Conservation (phyloP, 2,329 filamentous ascomycete genomes). For the Podosphaera xanthii region DNA sequence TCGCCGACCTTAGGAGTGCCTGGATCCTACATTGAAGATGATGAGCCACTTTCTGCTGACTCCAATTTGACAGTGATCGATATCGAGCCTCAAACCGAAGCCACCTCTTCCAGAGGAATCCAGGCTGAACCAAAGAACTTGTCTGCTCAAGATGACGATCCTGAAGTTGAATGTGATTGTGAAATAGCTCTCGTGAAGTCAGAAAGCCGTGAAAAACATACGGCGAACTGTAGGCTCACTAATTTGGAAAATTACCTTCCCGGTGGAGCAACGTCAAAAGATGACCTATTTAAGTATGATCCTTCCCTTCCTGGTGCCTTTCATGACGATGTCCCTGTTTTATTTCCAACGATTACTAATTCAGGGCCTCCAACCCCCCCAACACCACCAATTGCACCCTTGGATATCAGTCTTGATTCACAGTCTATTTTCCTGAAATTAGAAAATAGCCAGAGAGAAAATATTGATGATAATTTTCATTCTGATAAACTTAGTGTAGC, state of each 20-base stretch:
- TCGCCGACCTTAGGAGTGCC: constrained; percentile 46
- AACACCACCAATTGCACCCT: constrained; percentile 3
- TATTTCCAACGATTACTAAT: constrained; percentile 2
- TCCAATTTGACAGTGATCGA: constrained; percentile 48
- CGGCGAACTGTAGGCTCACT: too few species aligned
- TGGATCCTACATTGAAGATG: constrained; percentile 29
- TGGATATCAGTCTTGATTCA: neutral
- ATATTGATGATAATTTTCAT: too few species aligned
- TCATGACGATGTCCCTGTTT: constrained; percentile 2
- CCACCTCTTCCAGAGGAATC: constrained; percentile 12
- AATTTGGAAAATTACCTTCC: too few species aligned
- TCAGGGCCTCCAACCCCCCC: constrained; percentile 7
- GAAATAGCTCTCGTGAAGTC: too few species aligned
- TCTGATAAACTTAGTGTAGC: too few species aligned
- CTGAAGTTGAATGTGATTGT: too few species aligned
- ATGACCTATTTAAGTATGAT: neutral
- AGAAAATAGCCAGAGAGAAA: too few species aligned
- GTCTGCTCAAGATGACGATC: constrained; percentile 3
- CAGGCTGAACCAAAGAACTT: constrained; percentile 4
- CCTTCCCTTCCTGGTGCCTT: constrained; percentile 7
- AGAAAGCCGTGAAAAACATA: too few species aligned
- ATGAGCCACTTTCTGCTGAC: constrained; percentile 33
- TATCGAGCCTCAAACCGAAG: constrained; percentile 42
- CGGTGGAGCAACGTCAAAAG: neutral
- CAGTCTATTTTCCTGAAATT: too few species aligned